Conservation (phyloP, 2,329 filamentous ascomycete species). For the Apiospora pterosperma region DNA sequence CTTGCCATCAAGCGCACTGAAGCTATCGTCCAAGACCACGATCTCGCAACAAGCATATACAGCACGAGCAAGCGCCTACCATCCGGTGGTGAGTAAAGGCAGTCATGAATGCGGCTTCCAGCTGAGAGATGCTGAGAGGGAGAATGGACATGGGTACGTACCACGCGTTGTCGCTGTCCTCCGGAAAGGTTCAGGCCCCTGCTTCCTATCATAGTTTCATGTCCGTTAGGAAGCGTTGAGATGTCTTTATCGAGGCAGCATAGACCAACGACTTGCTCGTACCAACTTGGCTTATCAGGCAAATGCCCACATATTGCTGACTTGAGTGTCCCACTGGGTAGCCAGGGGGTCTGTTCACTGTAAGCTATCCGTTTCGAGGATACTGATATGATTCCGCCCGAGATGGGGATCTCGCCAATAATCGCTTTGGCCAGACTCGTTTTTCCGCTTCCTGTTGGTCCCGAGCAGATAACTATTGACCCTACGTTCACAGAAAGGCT, state of each 20-base stretch:
- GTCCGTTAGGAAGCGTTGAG: constrained; percentile 14
- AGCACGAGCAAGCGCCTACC: constrained; percentile 35
- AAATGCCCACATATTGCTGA: no score
- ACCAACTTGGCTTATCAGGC: constrained; percentile 21
- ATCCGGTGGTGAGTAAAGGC: no score
- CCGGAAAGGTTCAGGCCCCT: constrained; percentile 24
- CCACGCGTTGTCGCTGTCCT: constrained; percentile 26
- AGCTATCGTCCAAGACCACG: constrained; percentile 32
- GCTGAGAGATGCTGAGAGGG: no score
- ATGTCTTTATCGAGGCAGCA: constrained; percentile 24
- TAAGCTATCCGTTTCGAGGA: constrained; percentile 28
- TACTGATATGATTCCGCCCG: constrained; percentile 21
- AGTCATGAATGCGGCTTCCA: no score
- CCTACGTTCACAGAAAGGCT: constrained; percentile 18
- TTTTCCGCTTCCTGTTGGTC: constrained; percentile 23
- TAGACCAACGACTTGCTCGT: constrained; percentile 21
- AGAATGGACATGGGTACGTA: constrained; percentile 15
- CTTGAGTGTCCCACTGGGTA: constrained; percentile 32
- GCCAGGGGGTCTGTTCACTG: constrained; percentile 34
- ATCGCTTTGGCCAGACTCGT: constrained; percentile 19
- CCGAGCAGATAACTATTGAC: constrained; percentile 21
- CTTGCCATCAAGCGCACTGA: constrained; percentile 32
- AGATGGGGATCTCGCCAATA: constrained; percentile 14
- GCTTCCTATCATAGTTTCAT: constrained; percentile 17
- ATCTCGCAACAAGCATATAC: constrained; percentile 27